Evolutionary conservation across 2,329 filamentous ascomycete species (phyloP), one percentile per base, ranked within the genome.

Genomic region (Cyphellophora europaea): DNA sequence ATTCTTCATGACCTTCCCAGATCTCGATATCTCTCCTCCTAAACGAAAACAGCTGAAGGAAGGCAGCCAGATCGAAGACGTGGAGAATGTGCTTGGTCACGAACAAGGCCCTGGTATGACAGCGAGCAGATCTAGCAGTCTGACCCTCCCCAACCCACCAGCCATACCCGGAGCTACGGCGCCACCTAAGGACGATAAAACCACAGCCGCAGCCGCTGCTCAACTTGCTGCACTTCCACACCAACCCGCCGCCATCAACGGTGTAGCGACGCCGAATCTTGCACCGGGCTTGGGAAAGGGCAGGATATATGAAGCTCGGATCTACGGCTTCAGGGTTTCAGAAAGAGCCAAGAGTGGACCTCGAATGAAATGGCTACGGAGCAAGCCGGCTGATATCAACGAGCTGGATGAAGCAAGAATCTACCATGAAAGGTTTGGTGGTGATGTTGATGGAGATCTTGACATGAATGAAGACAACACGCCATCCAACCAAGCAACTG

Each of bases 1-100:
- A 40, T 98, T 98, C 66, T 86, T 98, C 57, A 89, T 98, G 69
- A 98, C 89, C 25, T 98, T 96, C 60, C 89, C 91, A 21, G 91
- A 98, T 55, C 82, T 95, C 54, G 87, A 95, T 49, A 77, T 96
- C 40, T 69, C 68, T 31, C 79, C 79, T 19, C 79, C 82, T 52
- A 77, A 77, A 49, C 79, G 79, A 33, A 38, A 38, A 19, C 27
- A 30, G n/a, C 19, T 40, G 27, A 37, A 42, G 27, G 45, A 49
- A 16, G 28, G 36, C n/a, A 33, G 17, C 10, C 5, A 11, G 11
- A 44, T 38, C 27, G 44, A 49, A 29, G 46, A 49, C 17, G 37
- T 37, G 3, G 47, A 50, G 33, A 48, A 40, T 33, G 40, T 40
- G 3, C 30, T 50, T 14, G 44, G 43, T 27, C 43, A 44, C 6